Evolutionary conservation across 1,284 basidiomycete species (phyloP), one percentile per base, ranked within the genome.

Genomic region (Microbotryomycetes sp.): DNA sequence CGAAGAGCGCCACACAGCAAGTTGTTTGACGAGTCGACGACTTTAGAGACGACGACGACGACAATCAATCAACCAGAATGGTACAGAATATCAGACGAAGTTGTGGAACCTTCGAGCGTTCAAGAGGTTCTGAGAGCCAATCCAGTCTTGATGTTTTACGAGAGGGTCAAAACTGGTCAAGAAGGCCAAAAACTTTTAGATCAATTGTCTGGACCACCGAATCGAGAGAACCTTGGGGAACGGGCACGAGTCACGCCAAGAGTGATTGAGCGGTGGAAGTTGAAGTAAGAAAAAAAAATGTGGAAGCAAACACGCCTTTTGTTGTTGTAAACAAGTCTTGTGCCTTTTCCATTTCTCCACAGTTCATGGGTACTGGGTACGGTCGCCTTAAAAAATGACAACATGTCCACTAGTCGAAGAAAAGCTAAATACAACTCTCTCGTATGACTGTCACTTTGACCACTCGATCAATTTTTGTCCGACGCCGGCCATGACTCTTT

Each of bases 81-180:
- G 91, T 78, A 92, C 59, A 78, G 88, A 58, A 85, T 91, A 62
- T 89, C 86, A 70, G 91, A 96, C 75, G 88, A 90, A 65, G 79
- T 82, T 13, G 90, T 93, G 55, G 79, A 82, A 45, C 87, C 89
- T 71, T 85, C 87, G 45, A 85, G 85, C 29, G 80, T 90, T 52
- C 84, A 88, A 75, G 79, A 80, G 57, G 86, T 91, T 67, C 75
- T 89, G 53, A 79, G 80, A 64, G 87, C 89, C 74, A 84, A 84
- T 45, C 79, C 81, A 53, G 91, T 93, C 73, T 88, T 96, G 86
- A 80, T 94, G 46, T 94, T 91, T 72, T 96, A 96, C 72, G 91
- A 96, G 78, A 81, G 84, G 49, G 83, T 69, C 13, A 35, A 46
- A 45, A 13, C n/a, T 29, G n/a, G n/a, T n/a, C 52, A 54, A 54